These are phyloP conservation scores for Penicillium waksmanii DNA, from an alignment of 495 filamentous ascomycete species.

Conservation along the genomic window DNA sequence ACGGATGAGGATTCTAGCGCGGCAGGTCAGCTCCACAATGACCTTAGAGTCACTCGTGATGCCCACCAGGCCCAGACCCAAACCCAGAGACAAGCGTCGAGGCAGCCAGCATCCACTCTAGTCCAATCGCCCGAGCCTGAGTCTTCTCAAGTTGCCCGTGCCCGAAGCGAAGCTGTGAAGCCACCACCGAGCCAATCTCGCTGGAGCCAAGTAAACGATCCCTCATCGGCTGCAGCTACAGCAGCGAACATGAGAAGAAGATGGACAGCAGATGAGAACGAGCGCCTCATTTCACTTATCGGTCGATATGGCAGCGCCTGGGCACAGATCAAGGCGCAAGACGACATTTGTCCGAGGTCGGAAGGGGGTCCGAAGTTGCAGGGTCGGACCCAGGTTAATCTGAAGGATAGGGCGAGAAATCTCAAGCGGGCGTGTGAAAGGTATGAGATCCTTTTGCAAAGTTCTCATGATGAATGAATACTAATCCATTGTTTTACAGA, in stretches of 20 bases:
- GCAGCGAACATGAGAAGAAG: slow-evolving; percentile 5
- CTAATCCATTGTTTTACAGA: background rate
- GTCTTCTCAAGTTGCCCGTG: slow-evolving; percentile 2
- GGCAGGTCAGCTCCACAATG: slow-evolving; percentile 18
- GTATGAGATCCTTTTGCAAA: background rate
- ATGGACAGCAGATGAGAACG: slow-evolving; percentile 33
- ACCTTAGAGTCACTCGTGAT: slow-evolving; percentile 1
- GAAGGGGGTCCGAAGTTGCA: slow-evolving; percentile 41
- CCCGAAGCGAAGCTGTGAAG: background rate
- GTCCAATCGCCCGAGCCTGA: background rate
- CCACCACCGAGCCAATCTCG: background rate
- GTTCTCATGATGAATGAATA: background rate
- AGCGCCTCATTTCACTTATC: slow-evolving; percentile 34
- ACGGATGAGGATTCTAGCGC: background rate
- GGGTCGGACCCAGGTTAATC: slow-evolving; percentile 73
- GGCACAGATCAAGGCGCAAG: slow-evolving; percentile 33
- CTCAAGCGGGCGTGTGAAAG: slow-evolving; percentile 34
- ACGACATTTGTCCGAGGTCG: slow-evolving; percentile 25
- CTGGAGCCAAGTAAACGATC: background rate
- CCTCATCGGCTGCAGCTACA: background rate
- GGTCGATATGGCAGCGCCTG: slow-evolving; percentile 24
- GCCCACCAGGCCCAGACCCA: slow-evolving; percentile 2
- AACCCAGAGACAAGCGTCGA: background rate
- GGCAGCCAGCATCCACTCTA: background rate
- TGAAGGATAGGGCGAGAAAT: slow-evolving; percentile 85